These are phyloP conservation scores for Hypoxylon sp. DNA, from an alignment of 2,329 filamentous ascomycete species.

Conservation along the genomic window DNA sequence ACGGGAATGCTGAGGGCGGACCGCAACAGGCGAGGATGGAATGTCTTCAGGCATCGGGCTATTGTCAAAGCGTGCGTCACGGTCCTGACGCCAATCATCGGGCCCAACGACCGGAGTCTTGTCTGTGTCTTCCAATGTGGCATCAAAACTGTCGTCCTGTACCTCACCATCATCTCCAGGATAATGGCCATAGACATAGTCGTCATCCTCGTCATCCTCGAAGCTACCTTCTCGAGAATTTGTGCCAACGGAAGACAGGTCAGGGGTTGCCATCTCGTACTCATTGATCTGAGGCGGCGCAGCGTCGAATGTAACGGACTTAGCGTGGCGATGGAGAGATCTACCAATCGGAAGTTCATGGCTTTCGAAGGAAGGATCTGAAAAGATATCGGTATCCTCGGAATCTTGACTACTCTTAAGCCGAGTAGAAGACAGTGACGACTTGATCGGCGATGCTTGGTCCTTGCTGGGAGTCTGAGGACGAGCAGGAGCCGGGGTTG, in stretches of 20 bases:
- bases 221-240: conserved; percentile 94
- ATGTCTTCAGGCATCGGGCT: conserved; percentile 75
- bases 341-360: conserved; percentile 75
- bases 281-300: conserved; percentile 96
- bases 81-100: conserved; percentile 91
- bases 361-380: conserved; percentile 73
- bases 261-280: conserved; percentile 97
- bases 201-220: conserved; percentile 84
- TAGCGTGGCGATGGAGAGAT: conserved; percentile 84
- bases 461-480: conserved; percentile 75
- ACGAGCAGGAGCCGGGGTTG: conserved; percentile 51
- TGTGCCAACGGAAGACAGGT: conserved; percentile 91
- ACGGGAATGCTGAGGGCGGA: conserved; percentile 71
- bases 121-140: conserved; percentile 92
- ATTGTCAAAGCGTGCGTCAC: conserved; percentile 79
- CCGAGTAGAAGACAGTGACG: conserved; percentile 80
- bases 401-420: conserved; percentile 79
- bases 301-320: conserved; percentile 97
- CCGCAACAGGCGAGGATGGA: conserved; percentile 59
- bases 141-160: conserved; percentile 93
- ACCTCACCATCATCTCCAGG: conserved; percentile 70
- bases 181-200: conserved; percentile 74
- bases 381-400: conserved; percentile 77
- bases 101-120: conserved; percentile 98
- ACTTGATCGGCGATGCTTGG: conserved; percentile 86